Evolutionary conservation across 495 filamentous ascomycete genomes (phyloP), one percentile per base, ranked within the genome.

Genomic region (Aspergillus heteromorphus): DNA sequence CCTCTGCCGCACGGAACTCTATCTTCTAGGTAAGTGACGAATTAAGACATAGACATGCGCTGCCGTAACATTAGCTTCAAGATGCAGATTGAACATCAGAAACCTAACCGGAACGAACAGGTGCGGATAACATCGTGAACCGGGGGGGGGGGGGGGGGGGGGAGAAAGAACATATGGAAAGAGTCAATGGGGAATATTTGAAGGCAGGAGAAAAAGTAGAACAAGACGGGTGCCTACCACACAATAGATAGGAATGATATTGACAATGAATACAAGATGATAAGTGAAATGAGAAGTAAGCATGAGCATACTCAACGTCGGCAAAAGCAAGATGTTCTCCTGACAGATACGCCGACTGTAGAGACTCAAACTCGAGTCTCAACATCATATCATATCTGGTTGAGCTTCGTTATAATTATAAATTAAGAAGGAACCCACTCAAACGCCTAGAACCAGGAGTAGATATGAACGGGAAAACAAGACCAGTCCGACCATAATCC

Each of bases 401-500:
- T 31, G 48, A 55, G 48, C 55, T 38, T 62, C 59, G 57, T 62
- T 51, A 62, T 57, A 55, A 59, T 58, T 62, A 59, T 13, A 40
- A 56, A 45, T 55, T 48, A 36, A 18, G 20, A 18, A 40, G 19
- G 27, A 20, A 16, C 16, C n/a, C 19, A 40, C 40, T 17, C 47
- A 54, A 21, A 54, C 5, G 34, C 16, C 17, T 40, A 30, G 27
- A 42, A 48, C 9, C 17, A 55, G 19, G 21, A 56, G 27, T 40
- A 25, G n/a, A 48, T 20, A 38, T 42, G 43, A 62, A 45, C 48
- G 54, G 42, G 57, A 55, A 50, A 23, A 49, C 19, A 30, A 49
- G 19, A 45, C 27, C 38, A 27, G 25, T 36, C 36, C 31, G 31
- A 27, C 11, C 6, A 40, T 23, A 48, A 4, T 40, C 4, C 38